These are phyloP conservation scores for Hirschioporus abietinus DNA, from an alignment of 768 basidiomycete species.

Conservation along the genomic window DNA sequence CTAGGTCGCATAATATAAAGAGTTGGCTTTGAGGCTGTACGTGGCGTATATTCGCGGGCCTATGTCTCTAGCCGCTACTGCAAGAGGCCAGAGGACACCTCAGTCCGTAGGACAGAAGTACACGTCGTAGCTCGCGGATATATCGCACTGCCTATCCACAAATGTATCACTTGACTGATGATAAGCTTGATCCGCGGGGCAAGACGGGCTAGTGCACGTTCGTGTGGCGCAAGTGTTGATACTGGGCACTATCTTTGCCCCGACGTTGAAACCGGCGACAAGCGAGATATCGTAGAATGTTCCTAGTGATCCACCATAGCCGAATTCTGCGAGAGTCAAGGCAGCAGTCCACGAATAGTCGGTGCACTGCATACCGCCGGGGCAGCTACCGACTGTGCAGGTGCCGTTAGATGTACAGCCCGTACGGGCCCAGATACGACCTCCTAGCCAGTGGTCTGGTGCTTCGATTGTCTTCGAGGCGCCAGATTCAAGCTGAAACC, in stretches of 20 bases:
- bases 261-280: not conserved
- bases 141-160: not conserved
- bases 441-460: not conserved
- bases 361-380: not conserved
- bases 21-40: not conserved
- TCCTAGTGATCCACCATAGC: not conserved
- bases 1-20: too few relatives aligned
- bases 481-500: not conserved
- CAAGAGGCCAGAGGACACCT: not conserved
- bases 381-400: not conserved
- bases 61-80: too few relatives aligned
- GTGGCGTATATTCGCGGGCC: not conserved
- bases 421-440: not conserved
- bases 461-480: not conserved
- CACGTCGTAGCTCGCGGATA: not conserved
- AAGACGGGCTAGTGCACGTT: not conserved
- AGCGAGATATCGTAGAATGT: not conserved
- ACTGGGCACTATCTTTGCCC: not conserved
- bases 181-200: not conserved
- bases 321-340: not conserved
- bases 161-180: not conserved
- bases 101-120: not conserved
- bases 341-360: not conserved
- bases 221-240: not conserved
- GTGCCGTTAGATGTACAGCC: not conserved